Base-by-base conservation (phyloP, 2,329 filamentous ascomycete species). In the Colletotrichum theobromicola region DNA sequence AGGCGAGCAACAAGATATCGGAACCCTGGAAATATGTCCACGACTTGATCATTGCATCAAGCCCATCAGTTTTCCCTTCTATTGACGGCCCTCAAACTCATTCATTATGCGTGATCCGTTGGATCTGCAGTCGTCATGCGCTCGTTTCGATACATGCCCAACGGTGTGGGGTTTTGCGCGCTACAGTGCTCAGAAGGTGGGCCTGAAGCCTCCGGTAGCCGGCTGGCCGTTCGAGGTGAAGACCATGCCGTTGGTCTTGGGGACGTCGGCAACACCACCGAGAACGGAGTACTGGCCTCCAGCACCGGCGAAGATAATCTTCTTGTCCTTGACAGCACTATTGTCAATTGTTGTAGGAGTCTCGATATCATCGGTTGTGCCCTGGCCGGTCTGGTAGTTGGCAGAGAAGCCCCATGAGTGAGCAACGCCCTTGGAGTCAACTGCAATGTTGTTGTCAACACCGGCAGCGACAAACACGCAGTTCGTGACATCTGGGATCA, bases 331-430 rank as follows among this genome's bases (percentile, higher is more conserved):
- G 32, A 97, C 90, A 55, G 95, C 95, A 15, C 93, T 94, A 86
- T 98, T 98, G 80, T 97, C 94, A 70, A 98, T 94, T 63, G 93
- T 80, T 0, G 94, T 97, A 0, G 96, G 95, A 28, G 90, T 88
- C 78, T 93, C 89, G 34, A 98, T 90, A 78, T 98, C 95, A 64
- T 97, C 94, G n/a, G 91, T 91, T 2, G 90, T 93, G 50, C 94
- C 94, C 76, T 93, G 92, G 8, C 94, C 95, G 7, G 94, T 95
- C 84, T 96, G 94, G 82, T 94, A 95, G 79, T 93, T 94, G 73
- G 90, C 91, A 6, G 91, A 94, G 86, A 97, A 96, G 12, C 95
- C 95, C 94, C 94, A 97, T 3, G 91, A 91, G 84, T 92, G 96
- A 16, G 92, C 93, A 79, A 92, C 91, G 76, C 94, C 94, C 50